Base-by-base conservation (phyloP, 306 rosid genomes). In the Casuarina equisetifolia region DNA sequence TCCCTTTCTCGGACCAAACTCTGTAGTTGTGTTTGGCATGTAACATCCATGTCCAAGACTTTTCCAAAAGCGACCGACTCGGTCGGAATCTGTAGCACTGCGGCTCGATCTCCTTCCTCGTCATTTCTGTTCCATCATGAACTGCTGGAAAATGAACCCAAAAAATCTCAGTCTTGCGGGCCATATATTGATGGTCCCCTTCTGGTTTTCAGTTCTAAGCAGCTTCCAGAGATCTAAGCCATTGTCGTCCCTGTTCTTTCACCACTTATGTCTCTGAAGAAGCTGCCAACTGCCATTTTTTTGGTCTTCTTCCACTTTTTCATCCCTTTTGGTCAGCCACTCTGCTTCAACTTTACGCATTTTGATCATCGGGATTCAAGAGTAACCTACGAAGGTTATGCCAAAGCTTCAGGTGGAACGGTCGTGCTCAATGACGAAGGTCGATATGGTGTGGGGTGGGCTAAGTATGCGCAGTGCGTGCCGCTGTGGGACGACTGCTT, bases 401-500 rank as follows among this genome's bases (percentile, higher is more conserved):
- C 59, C 43, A 36, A 0, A 2, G 20, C 49, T 77, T 43, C 74
- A 13, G 1, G 0, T 0, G 42, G 59, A 44, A 4, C 39, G 9
- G 9, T 77, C 8, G 57, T 68, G 45, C 43, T 69, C 46, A 13
- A 7, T 52, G 11, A 16, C 5, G 70, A 35, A 9, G 11, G 5
- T 32, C 2, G 46, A 4, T 15, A 17, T 44, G 5, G 44, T 11
- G 73, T 76, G 5, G 74, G 73, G 2, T 10, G 71, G 16, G 71
- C n/a, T n/a, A 17, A 10, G 1, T 67, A 66, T 51, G 7, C 53
- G 1, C 6, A 64, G 19, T 19, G 55, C 6, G 6, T 82, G 36
- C 74, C 73, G 19, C 72, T 77, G 6, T 82, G 82, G 79, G 79
- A 82, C 36, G 58, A 73, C 51, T 35, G 61, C 43, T 16, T 7